Base-by-base conservation (phyloP, 768 basidiomycete genomes). In the Cubamyces sp. region DNA sequence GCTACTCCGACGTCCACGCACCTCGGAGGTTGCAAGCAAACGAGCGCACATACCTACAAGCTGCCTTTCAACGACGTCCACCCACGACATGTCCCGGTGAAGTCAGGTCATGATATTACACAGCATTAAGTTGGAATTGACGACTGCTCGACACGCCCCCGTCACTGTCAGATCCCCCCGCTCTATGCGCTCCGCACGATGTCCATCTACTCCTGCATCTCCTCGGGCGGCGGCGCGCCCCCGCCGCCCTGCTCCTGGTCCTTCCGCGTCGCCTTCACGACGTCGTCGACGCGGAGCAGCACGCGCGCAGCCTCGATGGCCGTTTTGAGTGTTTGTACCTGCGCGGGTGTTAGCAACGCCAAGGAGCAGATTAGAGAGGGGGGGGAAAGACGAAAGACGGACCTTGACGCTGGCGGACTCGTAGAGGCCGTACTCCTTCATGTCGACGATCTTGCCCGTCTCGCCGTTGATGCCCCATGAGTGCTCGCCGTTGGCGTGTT, bases 381-480 rank as follows among this genome's bases (percentile, higher is more conserved):
- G 15, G 25, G 5, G 30, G 3, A 28, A 16, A 18, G 34, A 25
- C 28, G 15, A 54, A 42, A 15, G 25, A 61, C 60, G 12, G 23
- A 68, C 66, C 66, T 98, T 98, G 72, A 99, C 96, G 66, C 93
- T 94, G 5, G 96, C 95, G 39, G 91, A 94, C 78, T 99, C 97
- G 67, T 93, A 93, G 62, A 99, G 77, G 1, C 95, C 95, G 74
- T 98, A 97, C 48, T 79, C 76, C 73, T 94, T 95, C 96, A 98
- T 98, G 73, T 98, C 93, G 43, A 91, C 91, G 42, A 95, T 88
- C 77, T 96, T 96, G 25, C 97, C 97, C 7, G 91, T 96, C 70
- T 98, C 92, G 23, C 96, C 97, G 67, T 98, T 88, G 41, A 99
- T 91, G 57, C 97, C 97, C 87, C 90, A 98, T 46, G 92, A 88